A percentile compares a stretch with the other conserved stretches of the same genome.
phyloP scores from a whole-genome alignment of 2,329 filamentous ascomycete species.

The Spiromastix sp. region DNA sequence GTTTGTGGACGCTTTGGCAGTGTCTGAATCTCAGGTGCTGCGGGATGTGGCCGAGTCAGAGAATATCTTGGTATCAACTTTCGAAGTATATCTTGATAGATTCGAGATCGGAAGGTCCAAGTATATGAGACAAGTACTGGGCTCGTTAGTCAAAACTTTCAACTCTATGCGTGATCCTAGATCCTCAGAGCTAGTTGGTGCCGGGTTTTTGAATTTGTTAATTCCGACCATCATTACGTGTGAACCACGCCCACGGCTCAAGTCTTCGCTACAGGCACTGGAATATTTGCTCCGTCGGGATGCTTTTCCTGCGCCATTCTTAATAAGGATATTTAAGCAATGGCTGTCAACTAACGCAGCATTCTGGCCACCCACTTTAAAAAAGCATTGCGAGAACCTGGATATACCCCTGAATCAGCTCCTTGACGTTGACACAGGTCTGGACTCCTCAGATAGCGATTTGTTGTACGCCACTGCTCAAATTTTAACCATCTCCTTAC shows the following conservation, averaged over 20 bases:
- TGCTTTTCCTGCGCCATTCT: slow-evolving; percentile 21
- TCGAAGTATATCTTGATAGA: slow-evolving; percentile 29
- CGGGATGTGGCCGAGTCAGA: slow-evolving; percentile 23
- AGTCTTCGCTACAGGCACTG: slow-evolving; percentile 25
- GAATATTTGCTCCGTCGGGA: slow-evolving; percentile 30
- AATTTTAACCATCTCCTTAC: slow-evolving; percentile 10
- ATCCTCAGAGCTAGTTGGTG: slow-evolving; percentile 16
- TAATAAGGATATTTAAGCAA: slow-evolving; percentile 19
- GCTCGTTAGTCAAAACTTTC: slow-evolving; percentile 27
- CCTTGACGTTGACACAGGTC: slow-evolving; percentile 6
- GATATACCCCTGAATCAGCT: slow-evolving; percentile 16
- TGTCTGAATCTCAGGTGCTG: slow-evolving; percentile 22
- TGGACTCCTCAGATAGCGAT: slow-evolving; percentile 10
- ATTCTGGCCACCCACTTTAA: slow-evolving; percentile 23
- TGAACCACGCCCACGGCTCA: slow-evolving; percentile 29
- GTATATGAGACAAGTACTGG: slow-evolving; percentile 35
- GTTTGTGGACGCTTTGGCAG: slow-evolving; percentile 29
- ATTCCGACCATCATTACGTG: slow-evolving; percentile 29
- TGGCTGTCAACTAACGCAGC: slow-evolving; percentile 26
- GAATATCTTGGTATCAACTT: slow-evolving; percentile 29
- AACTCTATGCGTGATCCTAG: slow-evolving; percentile 17
- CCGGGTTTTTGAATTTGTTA: slow-evolving; percentile 17
- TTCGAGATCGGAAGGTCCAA: slow-evolving; percentile 35
- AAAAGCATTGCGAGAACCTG: slow-evolving; percentile 23
- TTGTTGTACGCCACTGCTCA: slow-evolving; percentile 15